These are phyloP conservation scores for Plasmodium adleri DNA, from an alignment of 169 alveolate species.

Conservation along the genomic window DNA sequence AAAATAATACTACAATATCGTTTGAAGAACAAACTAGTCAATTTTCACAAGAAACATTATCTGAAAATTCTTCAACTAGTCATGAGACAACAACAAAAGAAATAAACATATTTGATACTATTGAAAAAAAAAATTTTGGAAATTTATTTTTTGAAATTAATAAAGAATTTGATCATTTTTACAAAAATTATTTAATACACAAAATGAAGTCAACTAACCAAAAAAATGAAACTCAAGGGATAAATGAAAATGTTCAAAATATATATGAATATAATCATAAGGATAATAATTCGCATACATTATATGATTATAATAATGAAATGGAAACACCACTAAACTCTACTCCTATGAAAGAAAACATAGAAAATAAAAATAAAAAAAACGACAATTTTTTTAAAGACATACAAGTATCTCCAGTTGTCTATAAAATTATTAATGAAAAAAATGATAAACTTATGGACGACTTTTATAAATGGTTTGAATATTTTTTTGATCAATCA, in stretches of 20 bases:
- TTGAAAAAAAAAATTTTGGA: constrained; percentile 16
- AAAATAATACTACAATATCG: neutral
- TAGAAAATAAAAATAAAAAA: neutral
- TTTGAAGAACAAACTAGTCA: neutral
- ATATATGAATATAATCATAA: neutral
- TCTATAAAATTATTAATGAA: constrained; percentile 61
- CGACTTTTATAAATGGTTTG: constrained; percentile 72
- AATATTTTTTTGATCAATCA: constrained; percentile 28
- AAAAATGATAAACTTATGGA: constrained; percentile 16
- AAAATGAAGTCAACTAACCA: constrained; percentile 7
- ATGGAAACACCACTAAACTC: neutral
- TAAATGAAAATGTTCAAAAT: neutral
- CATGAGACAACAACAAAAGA: constrained; percentile 15
- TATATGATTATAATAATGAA: neutral
- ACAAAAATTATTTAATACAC: constrained; percentile 18
- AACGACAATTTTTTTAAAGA: constrained; percentile 16
- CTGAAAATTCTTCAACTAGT: constrained; percentile 24
- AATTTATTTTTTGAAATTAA: constrained; percentile 38
- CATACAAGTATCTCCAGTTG: constrained; percentile 56
- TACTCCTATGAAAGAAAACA: neutral
- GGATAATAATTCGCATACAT: too few relatives aligned
- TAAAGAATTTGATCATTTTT: constrained; percentile 28
- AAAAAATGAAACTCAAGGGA: neutral
- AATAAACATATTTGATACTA: constrained; percentile 25
- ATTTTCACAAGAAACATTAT: constrained; percentile 10